Conservation (phyloP, 805 yeast species). For the Komagataella pseudopastoris region DNA sequence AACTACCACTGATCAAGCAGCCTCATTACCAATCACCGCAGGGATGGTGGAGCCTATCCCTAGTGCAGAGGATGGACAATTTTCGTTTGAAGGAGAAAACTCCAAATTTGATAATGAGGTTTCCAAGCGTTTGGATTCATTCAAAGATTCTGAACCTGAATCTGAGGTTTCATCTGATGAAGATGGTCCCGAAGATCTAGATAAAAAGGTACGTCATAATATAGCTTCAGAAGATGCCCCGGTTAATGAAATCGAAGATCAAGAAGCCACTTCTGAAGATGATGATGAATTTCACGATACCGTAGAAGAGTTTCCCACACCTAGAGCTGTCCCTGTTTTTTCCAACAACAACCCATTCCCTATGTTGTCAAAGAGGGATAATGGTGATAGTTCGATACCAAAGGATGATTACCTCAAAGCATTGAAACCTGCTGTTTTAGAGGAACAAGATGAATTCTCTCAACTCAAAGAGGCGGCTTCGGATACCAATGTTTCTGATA, state of each 20-base stretch:
- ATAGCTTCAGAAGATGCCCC: neutral
- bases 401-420: conserved; percentile 15
- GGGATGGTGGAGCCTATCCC: neutral
- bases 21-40: neutral
- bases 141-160: neutral
- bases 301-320: neutral
- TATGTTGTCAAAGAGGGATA: conserved; percentile 42
- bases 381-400: conserved; percentile 33
- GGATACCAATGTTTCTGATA: neutral
- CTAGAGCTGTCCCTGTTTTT: neutral
- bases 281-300: conserved; percentile 2
- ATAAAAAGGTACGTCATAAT: neutral
- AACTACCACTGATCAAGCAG: neutral
- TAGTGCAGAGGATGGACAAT: neutral
- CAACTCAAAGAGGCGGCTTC: neutral
- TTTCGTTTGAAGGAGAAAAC: neutral
- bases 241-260: neutral
- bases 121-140: neutral
- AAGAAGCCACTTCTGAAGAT: neutral
- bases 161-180: conserved; percentile 1
- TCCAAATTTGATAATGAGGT: neutral
- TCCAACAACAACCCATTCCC: conserved; percentile 29
- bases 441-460: neutral
- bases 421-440: neutral
- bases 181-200: conserved; percentile 6